Percentiles rank a stretch among this genome's conserved stretches.
Evolutionary conservation across 2,329 filamentous ascomycete genomes (phyloP).

Genomic region (Colletotrichum euphorbiae): DNA sequence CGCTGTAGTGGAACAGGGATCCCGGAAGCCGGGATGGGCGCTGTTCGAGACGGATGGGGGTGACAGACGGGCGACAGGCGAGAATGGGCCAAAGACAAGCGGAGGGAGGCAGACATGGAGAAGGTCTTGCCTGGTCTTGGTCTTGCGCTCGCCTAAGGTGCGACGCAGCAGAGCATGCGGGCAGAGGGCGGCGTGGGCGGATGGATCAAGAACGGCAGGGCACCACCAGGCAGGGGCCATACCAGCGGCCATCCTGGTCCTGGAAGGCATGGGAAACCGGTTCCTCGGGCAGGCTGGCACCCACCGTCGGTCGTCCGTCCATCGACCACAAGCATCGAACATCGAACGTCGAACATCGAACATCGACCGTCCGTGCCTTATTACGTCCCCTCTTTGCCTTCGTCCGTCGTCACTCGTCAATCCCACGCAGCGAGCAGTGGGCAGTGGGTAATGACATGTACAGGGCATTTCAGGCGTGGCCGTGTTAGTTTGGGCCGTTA

Average conservation of each 20-base stretch:
- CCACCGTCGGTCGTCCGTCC: constrained; percentile 27
- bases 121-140: constrained; percentile 16
- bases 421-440: too few relatives aligned
- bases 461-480: too few relatives aligned
- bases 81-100: background rate
- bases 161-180: constrained; percentile 14
- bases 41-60: constrained; percentile 26
- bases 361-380: background rate
- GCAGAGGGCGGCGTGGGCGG: constrained; percentile 10
- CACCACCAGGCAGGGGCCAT: constrained; percentile 8
- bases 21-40: constrained; percentile 27
- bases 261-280: constrained; percentile 33
- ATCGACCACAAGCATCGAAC: background rate
- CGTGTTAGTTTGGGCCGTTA: constrained; percentile 6
- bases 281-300: constrained; percentile 34
- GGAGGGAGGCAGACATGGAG: constrained; percentile 10
- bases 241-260: constrained; percentile 31
- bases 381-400: background rate
- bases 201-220: constrained; percentile 15
- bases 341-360: background rate
- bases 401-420: too few relatives aligned
- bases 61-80: background rate
- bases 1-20: constrained; percentile 35
- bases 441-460: too few relatives aligned
- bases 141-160: constrained; percentile 17